Conservation (phyloP, 1,284 basidiomycete genomes). For the Tylopilus orsonianus region DNA sequence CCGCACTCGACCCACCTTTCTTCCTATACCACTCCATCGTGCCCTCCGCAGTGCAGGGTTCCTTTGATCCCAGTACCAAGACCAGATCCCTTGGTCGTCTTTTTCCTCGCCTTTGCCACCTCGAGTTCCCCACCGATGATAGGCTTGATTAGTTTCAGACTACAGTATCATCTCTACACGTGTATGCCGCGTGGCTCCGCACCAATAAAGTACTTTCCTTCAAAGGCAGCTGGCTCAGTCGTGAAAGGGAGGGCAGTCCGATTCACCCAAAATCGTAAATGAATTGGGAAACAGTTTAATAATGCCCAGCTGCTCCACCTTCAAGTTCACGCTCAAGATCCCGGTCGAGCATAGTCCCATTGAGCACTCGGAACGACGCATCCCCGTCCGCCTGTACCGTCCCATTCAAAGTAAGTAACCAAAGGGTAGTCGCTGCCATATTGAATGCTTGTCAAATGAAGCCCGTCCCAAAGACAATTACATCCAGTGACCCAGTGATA, state of each 20-base stretch:
- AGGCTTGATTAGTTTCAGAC: slow-evolving; percentile 6
- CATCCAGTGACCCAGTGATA: slow-evolving; percentile 4
- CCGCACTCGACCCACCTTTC: background rate
- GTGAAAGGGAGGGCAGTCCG: background rate
- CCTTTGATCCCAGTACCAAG: background rate
- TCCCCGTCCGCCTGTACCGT: background rate
- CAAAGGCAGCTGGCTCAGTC: slow-evolving; percentile 1
- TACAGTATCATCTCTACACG: slow-evolving; percentile 39
- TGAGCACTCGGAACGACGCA: slow-evolving; percentile 1
- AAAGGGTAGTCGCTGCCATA: background rate
- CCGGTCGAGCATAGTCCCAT: background rate
- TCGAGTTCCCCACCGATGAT: background rate
- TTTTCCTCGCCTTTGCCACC: slow-evolving; percentile 27
- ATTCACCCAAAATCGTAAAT: slow-evolving; percentile 1
- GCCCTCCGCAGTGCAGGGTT: background rate
- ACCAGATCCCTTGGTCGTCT: slow-evolving; percentile 21
- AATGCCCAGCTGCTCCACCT: slow-evolving; percentile 31
- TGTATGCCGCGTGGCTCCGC: slow-evolving; percentile 50
- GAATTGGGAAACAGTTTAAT: slow-evolving; percentile 35
- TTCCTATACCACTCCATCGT: background rate
- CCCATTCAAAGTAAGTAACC: background rate
- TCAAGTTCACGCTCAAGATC: background rate
- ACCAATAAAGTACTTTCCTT: background rate
- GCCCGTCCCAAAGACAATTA: slow-evolving; percentile 4
- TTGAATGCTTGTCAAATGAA: slow-evolving; percentile 33